These are phyloP conservation scores for Bruguiera gymnorhiza DNA, from an alignment of 345 rosid genomes.

Conservation along the genomic window DNA sequence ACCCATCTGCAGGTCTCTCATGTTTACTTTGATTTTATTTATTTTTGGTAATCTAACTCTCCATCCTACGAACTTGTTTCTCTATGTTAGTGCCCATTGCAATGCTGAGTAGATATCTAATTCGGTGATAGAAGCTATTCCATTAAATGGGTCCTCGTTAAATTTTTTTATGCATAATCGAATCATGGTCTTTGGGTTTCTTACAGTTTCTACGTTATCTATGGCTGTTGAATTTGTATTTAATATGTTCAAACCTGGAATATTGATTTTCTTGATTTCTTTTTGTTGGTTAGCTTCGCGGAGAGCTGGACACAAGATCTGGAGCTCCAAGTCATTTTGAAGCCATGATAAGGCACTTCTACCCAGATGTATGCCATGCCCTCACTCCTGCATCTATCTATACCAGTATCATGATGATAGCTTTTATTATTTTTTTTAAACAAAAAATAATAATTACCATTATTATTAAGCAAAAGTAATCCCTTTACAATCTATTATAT, in stretches of 20 bases:
- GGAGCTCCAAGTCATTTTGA: constrained; percentile 58
- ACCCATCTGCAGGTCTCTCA: constrained; percentile 69
- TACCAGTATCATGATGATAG: too few species aligned
- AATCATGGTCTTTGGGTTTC: too few species aligned
- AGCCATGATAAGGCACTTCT: constrained; percentile 66
- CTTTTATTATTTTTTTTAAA: too few species aligned
- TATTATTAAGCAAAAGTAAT: too few species aligned
- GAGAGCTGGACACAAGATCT: constrained; percentile 78
- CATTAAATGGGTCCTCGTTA: too few species aligned
- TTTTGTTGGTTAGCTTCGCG: constrained; percentile 54
- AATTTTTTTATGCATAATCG: too few species aligned
- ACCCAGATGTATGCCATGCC: constrained; percentile 53
- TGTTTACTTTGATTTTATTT: not conserved
- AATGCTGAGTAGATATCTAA: too few species aligned
- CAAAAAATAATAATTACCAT: too few species aligned
- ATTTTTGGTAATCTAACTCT: not conserved
- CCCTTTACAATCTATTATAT: not conserved
- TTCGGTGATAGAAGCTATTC: too few species aligned
- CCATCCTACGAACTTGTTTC: not conserved
- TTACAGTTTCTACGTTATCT: too few species aligned
- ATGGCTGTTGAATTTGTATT: too few species aligned
- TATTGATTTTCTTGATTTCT: constrained; percentile 9
- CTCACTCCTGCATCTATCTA: not conserved
- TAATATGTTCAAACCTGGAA: not conserved
- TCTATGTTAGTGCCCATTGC: not conserved